Evolutionary conservation across 768 basidiomycete genomes (phyloP).

Genomic region (Astraeus odoratus): DNA sequence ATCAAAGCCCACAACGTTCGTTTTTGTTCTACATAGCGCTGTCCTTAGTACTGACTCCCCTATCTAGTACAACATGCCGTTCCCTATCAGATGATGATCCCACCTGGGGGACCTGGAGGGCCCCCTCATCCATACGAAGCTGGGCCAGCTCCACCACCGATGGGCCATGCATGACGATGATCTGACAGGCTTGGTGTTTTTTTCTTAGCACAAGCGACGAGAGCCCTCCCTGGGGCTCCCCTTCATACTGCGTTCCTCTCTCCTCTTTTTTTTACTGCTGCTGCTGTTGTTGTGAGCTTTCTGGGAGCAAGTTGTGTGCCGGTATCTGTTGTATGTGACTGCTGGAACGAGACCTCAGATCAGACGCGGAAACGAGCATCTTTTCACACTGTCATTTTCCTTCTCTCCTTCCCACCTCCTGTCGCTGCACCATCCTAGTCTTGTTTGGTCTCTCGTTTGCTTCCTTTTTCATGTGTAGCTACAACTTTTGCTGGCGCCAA

Average conservation of each 20-base stretch:
- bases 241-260: conserved; percentile 7
- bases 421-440: neutral
- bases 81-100: conserved; percentile 88
- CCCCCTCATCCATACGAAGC: conserved; percentile 72
- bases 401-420: no score
- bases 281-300: conserved; percentile 23
- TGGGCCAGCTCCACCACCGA: conserved; percentile 64
- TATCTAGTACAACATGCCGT: conserved; percentile 75
- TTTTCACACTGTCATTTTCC: conserved; percentile 7
- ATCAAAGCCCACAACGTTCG: conserved; percentile 84
- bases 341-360: conserved; percentile 3
- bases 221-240: no score
- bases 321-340: conserved; percentile 25
- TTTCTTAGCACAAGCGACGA: neutral
- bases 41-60: conserved; percentile 22
- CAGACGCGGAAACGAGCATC: conserved; percentile 1
- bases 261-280: conserved; percentile 2
- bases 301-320: conserved; percentile 14
- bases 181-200: conserved; percentile 1
- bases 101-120: conserved; percentile 55
- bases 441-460: neutral
- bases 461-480: conserved; percentile 14
- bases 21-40: conserved; percentile 17
- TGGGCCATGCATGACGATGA: conserved; percentile 47
- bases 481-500: conserved; percentile 22